Evolutionary conservation across 1,139 yeast species (phyloP), one percentile per base, ranked within the genome.

Genomic region (Kazachstania sp.): DNA sequence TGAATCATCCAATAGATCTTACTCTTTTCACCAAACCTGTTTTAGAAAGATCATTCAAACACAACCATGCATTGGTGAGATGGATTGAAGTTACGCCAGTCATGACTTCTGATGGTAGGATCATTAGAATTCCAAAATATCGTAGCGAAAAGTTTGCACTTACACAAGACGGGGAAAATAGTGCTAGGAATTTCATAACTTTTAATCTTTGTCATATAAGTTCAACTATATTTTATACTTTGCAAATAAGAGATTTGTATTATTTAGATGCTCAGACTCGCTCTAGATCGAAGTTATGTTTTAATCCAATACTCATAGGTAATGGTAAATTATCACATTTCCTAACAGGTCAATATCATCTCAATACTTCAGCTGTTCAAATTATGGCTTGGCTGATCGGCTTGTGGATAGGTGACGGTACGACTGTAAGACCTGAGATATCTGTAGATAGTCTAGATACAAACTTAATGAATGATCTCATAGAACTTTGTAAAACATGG

Each of bases 171-270:
- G 62, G 61, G 23, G 48, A 49, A 38, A 26, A 42, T 16, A 51
- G 44, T n/a, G 57, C 60, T 13, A 45, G 47, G 43, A 15, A 52
- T 47, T 23, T 49, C 50, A 42, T 45, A 23, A 23, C 28, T 2
- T 7, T 4, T 9, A 9, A 7, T 23, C 28, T 23, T 23, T 9
- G 28, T 18, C 41, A 46, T 28, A 40, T 37, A 43, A 63, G 52
- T 29, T 55, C 44, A 45, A 56, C 48, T 40, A 49, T 71, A 44
- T 60, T 63, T 28, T 71, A 71, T 68, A 55, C 58, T 41, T 47
- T 69, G 37, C 69, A 69, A 55, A 71, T 71, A 15, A 55, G 64
- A 46, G 68, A 70, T 51, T 57, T 63, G 43, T 58, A 54, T 26
- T 46, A 52, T 18, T 44, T 71, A 23, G 60, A 53, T 26, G 47